These are phyloP conservation scores for Dispira parvispora DNA, from an alignment of 192 early-diverging fungal species.

Conservation along the genomic window DNA sequence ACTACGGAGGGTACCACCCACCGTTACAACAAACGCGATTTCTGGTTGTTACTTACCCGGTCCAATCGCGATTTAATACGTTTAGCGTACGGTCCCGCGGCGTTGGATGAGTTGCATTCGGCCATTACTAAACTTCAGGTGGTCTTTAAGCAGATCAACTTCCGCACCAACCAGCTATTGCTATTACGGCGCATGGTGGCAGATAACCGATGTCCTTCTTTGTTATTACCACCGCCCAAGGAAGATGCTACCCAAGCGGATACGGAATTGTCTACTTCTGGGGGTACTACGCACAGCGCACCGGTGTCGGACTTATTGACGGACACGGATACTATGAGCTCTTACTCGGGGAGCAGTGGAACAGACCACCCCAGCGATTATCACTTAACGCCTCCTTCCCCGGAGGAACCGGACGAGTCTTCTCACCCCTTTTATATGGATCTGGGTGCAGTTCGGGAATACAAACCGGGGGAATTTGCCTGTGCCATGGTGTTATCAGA, in stretches of 20 bases:
- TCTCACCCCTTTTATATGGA: slow-evolving; percentile 9
- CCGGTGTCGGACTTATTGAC: no score
- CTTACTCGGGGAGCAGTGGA: no score
- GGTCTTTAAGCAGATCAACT: slow-evolving; percentile 4
- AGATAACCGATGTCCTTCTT: background rate
- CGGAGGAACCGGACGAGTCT: background rate
- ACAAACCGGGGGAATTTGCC: slow-evolving; percentile 6
- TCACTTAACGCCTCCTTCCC: background rate
- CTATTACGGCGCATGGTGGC: slow-evolving; percentile 2
- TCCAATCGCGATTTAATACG: background rate
- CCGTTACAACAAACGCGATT: background rate
- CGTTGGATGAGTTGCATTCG: background rate
- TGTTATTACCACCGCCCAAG: background rate
- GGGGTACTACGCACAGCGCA: no score
- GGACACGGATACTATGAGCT: no score
- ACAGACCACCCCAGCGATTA: no score
- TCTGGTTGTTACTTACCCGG: slow-evolving; percentile 9
- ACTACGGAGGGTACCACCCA: background rate
- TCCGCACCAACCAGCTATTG: slow-evolving; percentile 10
- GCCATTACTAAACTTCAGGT: background rate
- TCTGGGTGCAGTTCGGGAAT: background rate
- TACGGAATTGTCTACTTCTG: no score
- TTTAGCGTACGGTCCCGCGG: background rate
- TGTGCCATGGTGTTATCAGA: background rate
- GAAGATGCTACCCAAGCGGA: background rate